Percentiles rank a stretch among this genome's conserved stretches.
These are phyloP conservation scores for Chaetomium olivaceum DNA, from an alignment of 2,329 filamentous ascomycete genomes.

Conservation along the genomic window DNA sequence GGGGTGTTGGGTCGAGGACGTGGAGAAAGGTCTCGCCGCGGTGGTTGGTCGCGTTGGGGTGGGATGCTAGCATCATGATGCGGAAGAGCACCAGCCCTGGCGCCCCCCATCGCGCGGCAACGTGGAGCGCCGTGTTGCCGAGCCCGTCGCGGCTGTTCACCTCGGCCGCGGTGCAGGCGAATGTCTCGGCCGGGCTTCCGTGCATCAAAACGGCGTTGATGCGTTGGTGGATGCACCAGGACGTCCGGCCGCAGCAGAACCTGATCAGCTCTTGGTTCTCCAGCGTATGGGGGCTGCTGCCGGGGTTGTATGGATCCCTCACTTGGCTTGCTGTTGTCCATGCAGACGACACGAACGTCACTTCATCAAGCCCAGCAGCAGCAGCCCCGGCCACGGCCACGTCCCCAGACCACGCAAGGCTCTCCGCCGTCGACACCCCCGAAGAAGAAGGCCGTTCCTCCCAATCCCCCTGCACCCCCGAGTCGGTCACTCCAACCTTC, in stretches of 20 bases:
- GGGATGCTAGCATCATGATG: constrained; percentile 6
- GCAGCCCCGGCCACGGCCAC: not conserved
- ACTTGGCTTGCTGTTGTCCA: not conserved
- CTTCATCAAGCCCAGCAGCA: not conserved
- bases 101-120: constrained; percentile 22
- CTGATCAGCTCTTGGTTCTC: constrained; percentile 25
- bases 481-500: not conserved
- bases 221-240: constrained; percentile 24
- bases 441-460: not conserved
- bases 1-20: constrained; percentile 11
- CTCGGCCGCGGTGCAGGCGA: constrained; percentile 19
- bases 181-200: constrained; percentile 19
- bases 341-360: not conserved
- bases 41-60: constrained; percentile 13
- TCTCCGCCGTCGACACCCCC: not conserved
- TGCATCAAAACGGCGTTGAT: constrained; percentile 18
- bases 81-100: constrained; percentile 18
- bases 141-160: constrained; percentile 18
- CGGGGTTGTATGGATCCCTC: not conserved
- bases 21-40: constrained; percentile 18
- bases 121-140: constrained; percentile 24
- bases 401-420: constrained; percentile 2
- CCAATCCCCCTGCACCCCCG: not conserved
- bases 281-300: constrained; percentile 3
- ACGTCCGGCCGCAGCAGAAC: constrained; percentile 21